phyloP scores from a whole-genome alignment of 2,329 filamentous ascomycete genomes.

The Akanthomyces uredinophilus region DNA sequence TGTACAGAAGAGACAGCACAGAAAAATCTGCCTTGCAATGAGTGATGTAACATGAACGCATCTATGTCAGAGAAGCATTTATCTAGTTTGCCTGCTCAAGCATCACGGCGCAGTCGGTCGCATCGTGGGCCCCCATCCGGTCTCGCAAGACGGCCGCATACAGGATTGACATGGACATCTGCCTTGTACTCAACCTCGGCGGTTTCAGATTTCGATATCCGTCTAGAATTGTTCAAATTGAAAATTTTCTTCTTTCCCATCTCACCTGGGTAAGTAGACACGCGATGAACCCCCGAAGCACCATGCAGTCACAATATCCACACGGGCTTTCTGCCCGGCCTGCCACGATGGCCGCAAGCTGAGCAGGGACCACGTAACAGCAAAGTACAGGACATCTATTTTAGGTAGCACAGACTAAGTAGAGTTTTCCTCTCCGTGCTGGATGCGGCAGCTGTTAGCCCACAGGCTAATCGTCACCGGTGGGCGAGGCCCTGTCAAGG shows the following conservation, averaged over 20 bases:
- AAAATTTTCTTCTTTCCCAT: not conserved
- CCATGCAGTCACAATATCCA: not conserved
- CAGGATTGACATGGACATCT: not conserved
- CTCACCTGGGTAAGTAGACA: not conserved
- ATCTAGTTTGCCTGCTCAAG: not conserved
- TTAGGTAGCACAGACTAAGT: not conserved
- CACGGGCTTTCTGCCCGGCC: not conserved
- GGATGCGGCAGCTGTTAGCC: not conserved
- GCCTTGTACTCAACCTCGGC: constrained; percentile 11
- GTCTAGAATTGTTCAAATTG: not conserved
- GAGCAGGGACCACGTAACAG: not conserved
- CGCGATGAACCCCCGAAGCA: not conserved
- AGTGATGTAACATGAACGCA: not conserved
- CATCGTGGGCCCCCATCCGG: not conserved
- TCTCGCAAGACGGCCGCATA: constrained; percentile 7
- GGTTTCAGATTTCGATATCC: not conserved
- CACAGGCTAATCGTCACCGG: not conserved
- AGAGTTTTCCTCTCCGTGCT: not conserved
- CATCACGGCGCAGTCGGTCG: not conserved
- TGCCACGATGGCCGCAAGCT: not conserved
- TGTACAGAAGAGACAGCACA: not conserved
- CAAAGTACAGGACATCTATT: not conserved
- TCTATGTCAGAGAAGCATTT: not conserved
- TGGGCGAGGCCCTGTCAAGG: not conserved
- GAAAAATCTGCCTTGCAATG: not conserved